Conservation (phyloP, 1,284 basidiomycete species). For the Lignosus rhinocerotis region DNA sequence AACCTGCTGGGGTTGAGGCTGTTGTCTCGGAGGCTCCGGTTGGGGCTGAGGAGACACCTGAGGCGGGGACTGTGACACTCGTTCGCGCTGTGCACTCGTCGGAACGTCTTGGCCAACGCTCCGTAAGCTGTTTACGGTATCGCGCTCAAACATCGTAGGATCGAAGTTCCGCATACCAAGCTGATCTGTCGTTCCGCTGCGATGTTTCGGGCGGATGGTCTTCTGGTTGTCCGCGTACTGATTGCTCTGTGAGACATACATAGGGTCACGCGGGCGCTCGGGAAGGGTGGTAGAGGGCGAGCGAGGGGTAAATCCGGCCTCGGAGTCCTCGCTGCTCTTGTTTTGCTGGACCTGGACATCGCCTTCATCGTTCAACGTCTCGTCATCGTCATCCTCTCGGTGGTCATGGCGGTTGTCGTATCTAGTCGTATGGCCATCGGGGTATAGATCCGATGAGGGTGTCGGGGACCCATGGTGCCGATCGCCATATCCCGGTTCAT, state of each 20-base stretch:
- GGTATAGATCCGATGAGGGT: conserved; percentile 56
- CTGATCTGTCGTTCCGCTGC: conserved; percentile 59
- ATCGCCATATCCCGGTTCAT: conserved; percentile 37
- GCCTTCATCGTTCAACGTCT: conserved; percentile 45
- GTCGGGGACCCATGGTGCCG: conserved; percentile 46
- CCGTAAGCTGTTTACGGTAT: conserved; percentile 36
- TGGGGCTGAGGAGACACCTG: conserved; percentile 11
- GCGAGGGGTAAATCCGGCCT: conserved; percentile 61
- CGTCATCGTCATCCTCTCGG: conserved; percentile 49
- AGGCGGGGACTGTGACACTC: conserved; percentile 15
- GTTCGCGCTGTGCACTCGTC: conserved; percentile 17
- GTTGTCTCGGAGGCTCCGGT: conserved; percentile 16
- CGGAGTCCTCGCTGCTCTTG: conserved; percentile 35
- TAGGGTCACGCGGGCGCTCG: conserved; percentile 36
- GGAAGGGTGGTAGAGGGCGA: conserved; percentile 64
- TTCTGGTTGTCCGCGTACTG: conserved; percentile 32
- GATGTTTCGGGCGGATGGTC: conserved; percentile 36
- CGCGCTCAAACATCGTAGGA: conserved; percentile 47
- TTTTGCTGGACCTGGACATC: conserved; percentile 35
- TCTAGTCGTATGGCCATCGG: conserved; percentile 42
- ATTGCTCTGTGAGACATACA: conserved; percentile 23
- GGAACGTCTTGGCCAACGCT: conserved; percentile 24
- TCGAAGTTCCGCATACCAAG: conserved; percentile 60
- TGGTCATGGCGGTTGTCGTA: conserved; percentile 32
- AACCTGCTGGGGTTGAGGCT: conserved; percentile 24